A percentile compares a stretch with the other conserved stretches of the same genome.
Conservation (phyloP, 306 rosid species). For the Cucumis hystrix region DNA sequence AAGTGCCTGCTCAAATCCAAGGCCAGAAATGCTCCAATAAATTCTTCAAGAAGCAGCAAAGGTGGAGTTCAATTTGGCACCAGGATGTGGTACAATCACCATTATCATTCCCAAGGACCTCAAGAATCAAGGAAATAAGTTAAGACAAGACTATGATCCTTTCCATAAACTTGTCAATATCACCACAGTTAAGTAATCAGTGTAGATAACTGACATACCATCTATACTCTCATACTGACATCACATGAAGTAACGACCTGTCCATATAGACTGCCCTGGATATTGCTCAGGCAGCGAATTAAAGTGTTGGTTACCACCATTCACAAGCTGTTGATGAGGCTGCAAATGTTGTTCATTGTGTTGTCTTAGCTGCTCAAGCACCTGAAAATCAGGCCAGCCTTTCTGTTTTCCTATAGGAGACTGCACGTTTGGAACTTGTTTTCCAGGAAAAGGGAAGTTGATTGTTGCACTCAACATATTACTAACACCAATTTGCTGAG, state of each 20-base stretch:
- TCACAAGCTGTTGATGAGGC: slow-evolving; percentile 40
- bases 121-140: slow-evolving; percentile 11
- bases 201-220: slow-evolving; percentile 34
- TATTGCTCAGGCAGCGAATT: slow-evolving; percentile 62
- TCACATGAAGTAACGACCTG: slow-evolving; percentile 80
- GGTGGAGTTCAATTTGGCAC: slow-evolving; percentile 48
- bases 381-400: slow-evolving; percentile 57
- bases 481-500: slow-evolving; percentile 24
- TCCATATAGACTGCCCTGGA: slow-evolving; percentile 83
- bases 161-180: neutral
- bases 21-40: slow-evolving; percentile 64
- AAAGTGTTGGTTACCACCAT: slow-evolving; percentile 56
- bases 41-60: slow-evolving; percentile 48
- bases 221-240: slow-evolving; percentile 34
- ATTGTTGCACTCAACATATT: slow-evolving; percentile 39
- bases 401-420: slow-evolving; percentile 43
- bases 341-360: slow-evolving; percentile 59
- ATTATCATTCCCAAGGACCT: slow-evolving; percentile 49
- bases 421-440: slow-evolving; percentile 51
- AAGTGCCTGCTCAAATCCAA: slow-evolving; percentile 72
- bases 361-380: slow-evolving; percentile 39
- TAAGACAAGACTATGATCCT: neutral
- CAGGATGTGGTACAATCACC: slow-evolving; percentile 44
- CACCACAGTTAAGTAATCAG: neutral
- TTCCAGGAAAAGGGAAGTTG: slow-evolving; percentile 80